Base-by-base conservation (phyloP, 495 filamentous ascomycete species). In the Acidiella bohemica region DNA sequence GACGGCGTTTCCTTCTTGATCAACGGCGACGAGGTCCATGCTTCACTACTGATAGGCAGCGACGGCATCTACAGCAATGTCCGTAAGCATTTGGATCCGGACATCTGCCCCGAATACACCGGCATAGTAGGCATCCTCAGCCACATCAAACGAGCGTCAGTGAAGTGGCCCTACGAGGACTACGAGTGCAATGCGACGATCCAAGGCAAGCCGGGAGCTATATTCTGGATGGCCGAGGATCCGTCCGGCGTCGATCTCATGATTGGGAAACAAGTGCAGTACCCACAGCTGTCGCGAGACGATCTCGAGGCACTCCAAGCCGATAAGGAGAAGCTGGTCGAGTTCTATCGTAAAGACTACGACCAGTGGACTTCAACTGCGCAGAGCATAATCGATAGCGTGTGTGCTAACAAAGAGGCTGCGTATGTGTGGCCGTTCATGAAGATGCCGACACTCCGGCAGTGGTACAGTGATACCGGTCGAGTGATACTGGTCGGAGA, bases 51-150 rank as follows among this genome's bases (percentile, higher is more conserved):
- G 25, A 28, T 41, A 13, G 38, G 25, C 38, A 5, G 16, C 24
- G 38, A 41, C 22, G 38, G 38, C 16, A 30, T 41, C n/a, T 32
- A 41, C 38, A 41, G 38, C 38, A 30, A 4, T 5, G 27, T 41
- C 38, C 38, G 38, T 4, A 16, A 32, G n/a, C 22, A 41, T 21
- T 27, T 41, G 3, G 24, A 11, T 13, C 38, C 38, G 7, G 27
- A 22, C 17, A 31, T 41, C 24, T 16, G 4, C 4, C 38, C 26
- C 3, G n/a, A 41, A 12, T 41, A 41, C 27, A 41, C 38, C 4
- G 38, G 38, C 27, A 41, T 20, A 8, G 12, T 32, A 4, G 38
- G 38, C 13, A 16, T 41, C 5, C 24, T 41, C 6, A 10, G 13
- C 10, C 38, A 41, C 14, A 41, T 41, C 5, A 16, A 16, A 22